Evolutionary conservation across 192 early-diverging fungal species (phyloP), one percentile per base, ranked within the genome.

Genomic region (Coemansia sp.): DNA sequence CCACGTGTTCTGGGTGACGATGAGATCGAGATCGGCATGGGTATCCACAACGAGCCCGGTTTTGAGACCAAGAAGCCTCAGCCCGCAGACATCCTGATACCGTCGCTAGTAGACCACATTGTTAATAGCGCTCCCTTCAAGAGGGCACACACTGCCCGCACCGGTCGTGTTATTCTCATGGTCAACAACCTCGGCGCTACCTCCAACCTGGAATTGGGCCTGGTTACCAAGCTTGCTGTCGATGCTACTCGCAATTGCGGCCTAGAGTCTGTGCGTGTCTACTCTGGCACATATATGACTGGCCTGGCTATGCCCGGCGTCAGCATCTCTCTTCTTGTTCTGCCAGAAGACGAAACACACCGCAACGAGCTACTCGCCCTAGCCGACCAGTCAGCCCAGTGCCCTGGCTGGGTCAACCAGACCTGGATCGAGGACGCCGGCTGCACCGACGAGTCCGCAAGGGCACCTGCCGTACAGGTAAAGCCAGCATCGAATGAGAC

Each of bases 1-100:
- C 76, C 80, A 30, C 79, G 87, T 22, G 78, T 70, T 16, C 83
- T 94, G 8, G 55, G 66, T 3, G 75, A 84, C 30, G 69, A 83
- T 64, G 85, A 86, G 27, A 84, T 91, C 15, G 87, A 89, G 58
- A 83, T 93, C 45, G 93, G 93, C 4, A 89, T 92, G 84, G 91
- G 91, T 56, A 95, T 95, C 60, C 94, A 95, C 71, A 91, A 90
- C 63, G 94, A 95, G 78, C 85, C 91, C 11, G 93, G 94, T 4
- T 86, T 87, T 61, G 76, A 75, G 59, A 88, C 85, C 60, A 86
- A 72, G 45, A 50, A 67, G 7, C 63, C 89, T 12, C 70, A 74
- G 39, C 63, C 87, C 11, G 84, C 87, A 3, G 66, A 78, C 18
- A 63, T 78, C 5, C 71, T 92, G 35, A 79, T 90, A 4, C 62